Percentiles rank a stretch among this genome's conserved stretches.
Evolutionary conservation across 768 basidiomycete genomes (phyloP).

Genomic region (Termitomyces sp.): DNA sequence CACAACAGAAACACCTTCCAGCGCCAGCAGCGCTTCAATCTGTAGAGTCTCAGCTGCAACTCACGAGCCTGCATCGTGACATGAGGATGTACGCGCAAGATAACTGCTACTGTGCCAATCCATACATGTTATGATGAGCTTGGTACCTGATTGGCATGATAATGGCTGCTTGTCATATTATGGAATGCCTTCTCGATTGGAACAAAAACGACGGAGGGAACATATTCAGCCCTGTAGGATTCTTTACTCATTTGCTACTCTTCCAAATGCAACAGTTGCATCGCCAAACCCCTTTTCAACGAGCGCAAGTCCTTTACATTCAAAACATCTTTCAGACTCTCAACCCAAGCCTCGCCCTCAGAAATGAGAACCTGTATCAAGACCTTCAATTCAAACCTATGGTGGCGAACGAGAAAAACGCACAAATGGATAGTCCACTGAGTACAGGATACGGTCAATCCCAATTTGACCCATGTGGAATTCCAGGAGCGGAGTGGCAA

Average conservation of each 20-base stretch:
- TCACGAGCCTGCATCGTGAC: background rate
- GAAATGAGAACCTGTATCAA: constrained; percentile 14
- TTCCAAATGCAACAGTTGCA: constrained; percentile 22
- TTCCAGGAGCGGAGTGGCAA: constrained; percentile 30
- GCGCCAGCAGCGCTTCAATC: background rate
- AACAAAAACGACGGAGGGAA: background rate
- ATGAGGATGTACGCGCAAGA: no score
- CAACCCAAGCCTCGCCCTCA: constrained; percentile 19
- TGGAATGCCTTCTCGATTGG: no score
- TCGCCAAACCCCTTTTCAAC: constrained; percentile 22
- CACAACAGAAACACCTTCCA: no score
- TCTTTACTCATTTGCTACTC: constrained; percentile 8
- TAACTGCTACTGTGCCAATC: no score
- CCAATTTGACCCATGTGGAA: constrained; percentile 36
- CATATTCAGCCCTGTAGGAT: background rate
- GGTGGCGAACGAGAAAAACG: background rate
- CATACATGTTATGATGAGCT: background rate
- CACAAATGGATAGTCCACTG: constrained; percentile 32
- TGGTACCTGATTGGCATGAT: background rate
- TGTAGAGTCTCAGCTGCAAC: background rate
- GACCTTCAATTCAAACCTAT: background rate
- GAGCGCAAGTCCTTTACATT: constrained; percentile 16
- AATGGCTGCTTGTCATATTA: no score
- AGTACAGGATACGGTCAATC: constrained; percentile 33
- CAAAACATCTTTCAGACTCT: constrained; percentile 16